phyloP scores from a whole-genome alignment of 2,329 filamentous ascomycete species.

The Cladophialophora immunda region DNA sequence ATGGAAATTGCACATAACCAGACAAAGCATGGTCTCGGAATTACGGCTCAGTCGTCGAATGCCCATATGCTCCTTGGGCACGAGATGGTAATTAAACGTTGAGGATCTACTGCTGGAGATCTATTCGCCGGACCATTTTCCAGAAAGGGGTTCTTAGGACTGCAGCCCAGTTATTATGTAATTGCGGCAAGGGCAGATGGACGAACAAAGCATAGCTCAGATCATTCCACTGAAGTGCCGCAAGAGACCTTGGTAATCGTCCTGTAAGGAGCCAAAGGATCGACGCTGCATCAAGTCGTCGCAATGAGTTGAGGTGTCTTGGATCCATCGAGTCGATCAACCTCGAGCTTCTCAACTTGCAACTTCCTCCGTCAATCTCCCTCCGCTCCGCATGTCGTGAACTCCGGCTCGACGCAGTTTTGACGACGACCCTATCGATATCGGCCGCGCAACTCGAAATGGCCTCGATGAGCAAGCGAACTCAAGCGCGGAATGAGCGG shows the following conservation, averaged over 20 bases:
- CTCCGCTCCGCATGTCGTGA: constrained; percentile 16
- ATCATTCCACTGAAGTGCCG: constrained; percentile 18
- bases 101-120: background rate
- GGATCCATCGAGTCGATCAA: constrained; percentile 9
- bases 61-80: background rate
- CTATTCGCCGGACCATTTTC: constrained; percentile 18
- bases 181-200: constrained; percentile 11
- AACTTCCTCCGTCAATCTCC: background rate
- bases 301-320: constrained; percentile 1
- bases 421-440: constrained; percentile 12
- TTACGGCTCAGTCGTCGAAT: background rate
- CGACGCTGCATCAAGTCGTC: constrained; percentile 7
- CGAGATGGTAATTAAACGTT: background rate
- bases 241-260: constrained; percentile 20
- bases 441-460: constrained; percentile 63
- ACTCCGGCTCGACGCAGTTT: constrained; percentile 6
- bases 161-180: constrained; percentile 13
- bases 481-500: constrained; percentile 97
- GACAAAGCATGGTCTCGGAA: no score
- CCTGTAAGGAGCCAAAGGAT: background rate
- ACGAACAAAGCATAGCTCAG: constrained; percentile 17
- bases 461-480: constrained; percentile 84
- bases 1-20: constrained; percentile 4
- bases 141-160: constrained; percentile 5
- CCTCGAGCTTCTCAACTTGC: constrained; percentile 3